A percentile compares a stretch with the other conserved stretches of the same genome.
These are phyloP conservation scores for Gardenia jasminoides DNA, from an alignment of 257 asterid species.

Conservation along the genomic window DNA sequence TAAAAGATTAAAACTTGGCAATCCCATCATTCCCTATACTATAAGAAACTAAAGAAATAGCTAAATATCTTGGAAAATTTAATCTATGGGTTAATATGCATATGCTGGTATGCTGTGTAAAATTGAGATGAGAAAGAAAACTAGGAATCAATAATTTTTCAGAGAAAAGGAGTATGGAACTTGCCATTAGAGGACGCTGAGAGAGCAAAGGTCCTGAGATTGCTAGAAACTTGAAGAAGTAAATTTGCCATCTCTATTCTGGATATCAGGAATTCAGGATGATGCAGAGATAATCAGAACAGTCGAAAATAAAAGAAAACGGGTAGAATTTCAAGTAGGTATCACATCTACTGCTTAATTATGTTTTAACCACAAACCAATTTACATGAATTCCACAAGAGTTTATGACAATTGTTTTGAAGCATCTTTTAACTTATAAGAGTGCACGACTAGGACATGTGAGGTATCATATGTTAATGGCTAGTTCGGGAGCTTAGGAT, in stretches of 20 bases:
- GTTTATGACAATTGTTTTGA: too few relatives aligned
- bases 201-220: slow-evolving; percentile 48
- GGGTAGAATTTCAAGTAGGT: background rate
- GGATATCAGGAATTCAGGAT: background rate
- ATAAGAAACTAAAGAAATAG: background rate
- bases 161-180: background rate
- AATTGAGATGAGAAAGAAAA: background rate
- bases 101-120: background rate
- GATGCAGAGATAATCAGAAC: background rate
- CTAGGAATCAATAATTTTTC: background rate
- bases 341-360: background rate
- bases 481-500: too few relatives aligned
- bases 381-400: background rate
- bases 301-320: too few relatives aligned
- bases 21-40: background rate
- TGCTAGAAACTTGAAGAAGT: slow-evolving; percentile 45
- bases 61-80: background rate
- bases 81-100: background rate
- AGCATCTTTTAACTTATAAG: too few relatives aligned
- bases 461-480: too few relatives aligned
- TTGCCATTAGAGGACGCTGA: slow-evolving; percentile 66
- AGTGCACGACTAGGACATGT: too few relatives aligned
- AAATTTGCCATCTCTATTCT: slow-evolving; percentile 51
- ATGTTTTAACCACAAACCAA: background rate
- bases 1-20: background rate